A percentile compares a stretch with the other conserved stretches of the same genome.
phyloP scores from a whole-genome alignment of 495 filamentous ascomycete species.

The Penicillium argentinense region DNA sequence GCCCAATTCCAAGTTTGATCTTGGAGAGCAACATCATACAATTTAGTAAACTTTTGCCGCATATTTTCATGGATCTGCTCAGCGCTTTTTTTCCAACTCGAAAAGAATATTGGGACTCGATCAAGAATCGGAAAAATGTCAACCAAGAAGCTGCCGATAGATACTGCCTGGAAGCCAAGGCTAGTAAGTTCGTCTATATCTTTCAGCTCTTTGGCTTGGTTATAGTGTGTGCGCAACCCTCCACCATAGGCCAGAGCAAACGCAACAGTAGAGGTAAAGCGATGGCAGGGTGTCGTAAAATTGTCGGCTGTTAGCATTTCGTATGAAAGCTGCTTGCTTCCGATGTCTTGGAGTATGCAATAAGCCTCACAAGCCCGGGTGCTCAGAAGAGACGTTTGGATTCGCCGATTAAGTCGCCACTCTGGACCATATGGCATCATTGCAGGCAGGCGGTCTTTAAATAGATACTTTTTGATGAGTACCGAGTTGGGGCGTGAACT shows the following conservation, averaged over 20 bases:
- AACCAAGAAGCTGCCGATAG: too few relatives aligned
- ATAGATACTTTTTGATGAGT: conserved; percentile 16
- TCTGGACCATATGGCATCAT: conserved; percentile 18
- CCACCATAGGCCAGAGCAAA: conserved; percentile 59
- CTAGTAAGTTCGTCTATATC: conserved; percentile 17
- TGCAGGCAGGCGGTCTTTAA: conserved; percentile 18
- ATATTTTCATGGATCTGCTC: too few relatives aligned
- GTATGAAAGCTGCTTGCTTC: conserved; percentile 14
- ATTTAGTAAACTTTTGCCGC: too few relatives aligned
- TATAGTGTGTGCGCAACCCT: conserved; percentile 29
- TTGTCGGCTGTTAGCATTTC: conserved; percentile 22
- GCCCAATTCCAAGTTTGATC: too few relatives aligned
- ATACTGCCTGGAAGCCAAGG: not conserved
- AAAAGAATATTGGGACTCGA: too few relatives aligned
- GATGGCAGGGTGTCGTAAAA: conserved; percentile 56
- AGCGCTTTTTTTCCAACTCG: too few relatives aligned
- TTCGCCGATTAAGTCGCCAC: conserved; percentile 9
- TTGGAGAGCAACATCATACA: too few relatives aligned
- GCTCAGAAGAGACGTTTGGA: conserved; percentile 3
- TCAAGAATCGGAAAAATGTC: too few relatives aligned
- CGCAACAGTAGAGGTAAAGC: conserved; percentile 60
- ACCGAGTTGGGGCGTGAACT: conserved; percentile 19
- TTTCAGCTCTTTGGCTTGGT: too few relatives aligned
- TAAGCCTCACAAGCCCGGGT: not conserved
- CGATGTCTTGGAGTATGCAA: conserved; percentile 11